A percentile compares a stretch with the other conserved stretches of the same genome.
Evolutionary conservation across 2,329 filamentous ascomycete species (phyloP).

Genomic region (Arachnomyces sp.): DNA sequence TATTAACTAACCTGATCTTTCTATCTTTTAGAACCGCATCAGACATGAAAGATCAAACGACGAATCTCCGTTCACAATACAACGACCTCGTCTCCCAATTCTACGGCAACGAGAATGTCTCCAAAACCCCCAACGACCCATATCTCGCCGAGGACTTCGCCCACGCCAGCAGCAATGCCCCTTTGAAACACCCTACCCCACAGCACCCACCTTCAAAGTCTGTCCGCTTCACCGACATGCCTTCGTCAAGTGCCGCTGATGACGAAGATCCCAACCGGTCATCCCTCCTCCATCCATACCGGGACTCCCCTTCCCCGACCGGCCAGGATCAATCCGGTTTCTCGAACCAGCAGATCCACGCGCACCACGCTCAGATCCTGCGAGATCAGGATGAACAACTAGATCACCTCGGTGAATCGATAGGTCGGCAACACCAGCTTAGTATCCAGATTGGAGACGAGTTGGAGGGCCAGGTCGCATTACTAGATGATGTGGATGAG

Average conservation of each 20-base stretch:
- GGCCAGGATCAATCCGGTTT: slow-evolving; percentile 47
- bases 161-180: slow-evolving; percentile 45
- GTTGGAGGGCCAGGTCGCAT: slow-evolving; percentile 76
- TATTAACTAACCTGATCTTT: slow-evolving; percentile 15
- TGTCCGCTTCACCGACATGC: slow-evolving; percentile 75
- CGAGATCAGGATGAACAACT: slow-evolving; percentile 89
- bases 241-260: slow-evolving; percentile 33
- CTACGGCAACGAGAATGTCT: slow-evolving; percentile 53
- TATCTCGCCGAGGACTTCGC: slow-evolving; percentile 55
- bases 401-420: slow-evolving; percentile 77
- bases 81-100: slow-evolving; percentile 73
- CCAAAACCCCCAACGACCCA: slow-evolving; percentile 54
- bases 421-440: slow-evolving; percentile 81
- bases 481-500: slow-evolving; percentile 83
- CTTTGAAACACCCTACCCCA: slow-evolving; percentile 35
- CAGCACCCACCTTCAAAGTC: slow-evolving; percentile 52
- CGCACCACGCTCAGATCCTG: slow-evolving; percentile 71
- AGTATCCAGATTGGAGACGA: slow-evolving; percentile 96
- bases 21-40: slow-evolving; percentile 21
- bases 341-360: slow-evolving; percentile 77
- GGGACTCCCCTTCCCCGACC: slow-evolving; percentile 47
- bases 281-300: slow-evolving; percentile 52
- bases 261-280: slow-evolving; percentile 48
- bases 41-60: slow-evolving; percentile 58
- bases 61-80: slow-evolving; percentile 63